phyloP scores from a whole-genome alignment of 192 early-diverging fungal genomes.

The Rhizoclosmatium sp. region DNA sequence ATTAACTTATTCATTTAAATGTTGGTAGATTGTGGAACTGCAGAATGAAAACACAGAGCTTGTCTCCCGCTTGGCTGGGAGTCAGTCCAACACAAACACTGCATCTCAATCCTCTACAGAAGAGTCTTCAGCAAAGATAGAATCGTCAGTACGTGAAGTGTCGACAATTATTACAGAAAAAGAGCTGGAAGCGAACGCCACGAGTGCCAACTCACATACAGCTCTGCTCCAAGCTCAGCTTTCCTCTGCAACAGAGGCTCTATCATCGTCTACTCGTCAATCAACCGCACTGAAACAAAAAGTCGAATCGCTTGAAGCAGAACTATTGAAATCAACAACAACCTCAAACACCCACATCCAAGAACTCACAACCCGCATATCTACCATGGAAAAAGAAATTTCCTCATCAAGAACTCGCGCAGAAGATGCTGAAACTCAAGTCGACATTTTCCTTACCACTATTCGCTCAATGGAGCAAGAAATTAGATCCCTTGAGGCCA shows the following conservation, averaged over 20 bases:
- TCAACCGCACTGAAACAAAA: background rate
- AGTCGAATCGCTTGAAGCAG: slow-evolving; percentile 7
- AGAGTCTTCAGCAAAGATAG: background rate
- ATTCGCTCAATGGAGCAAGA: background rate
- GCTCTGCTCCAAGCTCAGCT: slow-evolving; percentile 1
- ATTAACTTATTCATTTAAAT: too few species aligned
- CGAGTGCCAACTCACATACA: too few species aligned
- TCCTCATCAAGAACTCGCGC: background rate
- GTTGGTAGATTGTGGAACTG: background rate
- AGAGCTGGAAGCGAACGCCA: too few species aligned
- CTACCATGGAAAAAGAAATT: background rate
- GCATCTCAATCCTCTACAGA: background rate
- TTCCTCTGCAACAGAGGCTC: background rate
- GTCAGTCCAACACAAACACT: background rate
- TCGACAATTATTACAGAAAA: too few species aligned
- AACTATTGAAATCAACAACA: background rate
- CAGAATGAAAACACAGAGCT: background rate
- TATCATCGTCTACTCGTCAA: slow-evolving; percentile 1
- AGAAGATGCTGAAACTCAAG: background rate
- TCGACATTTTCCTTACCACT: background rate
- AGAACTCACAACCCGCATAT: background rate
- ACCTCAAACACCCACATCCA: background rate
- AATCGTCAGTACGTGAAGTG: too few species aligned
- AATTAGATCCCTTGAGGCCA: background rate
- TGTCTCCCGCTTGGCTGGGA: background rate